Conservation (phyloP, 2,329 filamentous ascomycete species). For the Leptographium lundbergii region DNA sequence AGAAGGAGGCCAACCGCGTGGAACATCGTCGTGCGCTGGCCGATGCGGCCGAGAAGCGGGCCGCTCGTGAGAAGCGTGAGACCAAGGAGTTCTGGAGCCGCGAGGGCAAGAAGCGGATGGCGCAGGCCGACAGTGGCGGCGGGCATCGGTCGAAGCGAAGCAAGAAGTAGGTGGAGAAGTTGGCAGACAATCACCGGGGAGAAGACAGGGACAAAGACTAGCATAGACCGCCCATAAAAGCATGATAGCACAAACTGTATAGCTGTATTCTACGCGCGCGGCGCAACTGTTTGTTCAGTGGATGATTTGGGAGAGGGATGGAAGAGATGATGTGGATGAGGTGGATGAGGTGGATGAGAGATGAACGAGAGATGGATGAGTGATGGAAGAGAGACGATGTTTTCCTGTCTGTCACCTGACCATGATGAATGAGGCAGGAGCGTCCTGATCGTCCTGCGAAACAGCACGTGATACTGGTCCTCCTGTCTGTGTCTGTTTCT, state of each 20-base stretch:
- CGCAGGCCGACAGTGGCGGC: conserved; percentile 23
- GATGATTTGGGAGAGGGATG: no score
- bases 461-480: background rate
- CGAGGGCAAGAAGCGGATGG: conserved; percentile 63
- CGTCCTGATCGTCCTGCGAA: no score
- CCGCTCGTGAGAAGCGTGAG: conserved; percentile 77
- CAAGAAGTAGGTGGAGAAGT: background rate
- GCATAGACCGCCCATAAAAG: background rate
- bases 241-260: background rate
- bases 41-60: conserved; percentile 73
- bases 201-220: background rate
- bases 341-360: no score
- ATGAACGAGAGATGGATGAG: no score
- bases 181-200: background rate
- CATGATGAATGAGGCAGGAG: no score
- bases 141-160: conserved; percentile 22
- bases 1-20: conserved; percentile 78
- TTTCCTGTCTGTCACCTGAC: no score
- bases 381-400: no score
- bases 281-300: no score
- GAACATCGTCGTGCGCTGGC: conserved; percentile 74
- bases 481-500: no score
- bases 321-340: no score
- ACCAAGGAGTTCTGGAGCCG: conserved; percentile 84
- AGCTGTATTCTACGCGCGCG: background rate